Conservation (phyloP, 768 basidiomycete species). For the Boletus coccyginus region DNA sequence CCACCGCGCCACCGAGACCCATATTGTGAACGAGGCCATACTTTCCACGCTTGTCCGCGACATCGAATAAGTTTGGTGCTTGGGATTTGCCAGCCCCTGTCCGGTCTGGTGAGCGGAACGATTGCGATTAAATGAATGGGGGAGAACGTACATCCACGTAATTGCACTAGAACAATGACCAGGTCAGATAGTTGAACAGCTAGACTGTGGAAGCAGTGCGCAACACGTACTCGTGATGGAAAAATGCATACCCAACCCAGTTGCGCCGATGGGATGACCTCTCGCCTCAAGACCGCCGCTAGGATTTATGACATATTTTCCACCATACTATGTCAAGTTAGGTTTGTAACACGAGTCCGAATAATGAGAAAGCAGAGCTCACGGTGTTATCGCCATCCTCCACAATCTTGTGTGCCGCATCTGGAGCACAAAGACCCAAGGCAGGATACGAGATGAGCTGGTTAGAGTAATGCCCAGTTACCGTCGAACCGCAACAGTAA, state of each 20-base stretch:
- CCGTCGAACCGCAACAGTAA: neutral
- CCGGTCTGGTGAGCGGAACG: neutral
- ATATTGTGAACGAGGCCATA: slow-evolving; percentile 79
- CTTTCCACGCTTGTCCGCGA: slow-evolving; percentile 62
- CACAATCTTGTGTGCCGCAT: slow-evolving; percentile 68
- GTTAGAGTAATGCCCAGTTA: no score
- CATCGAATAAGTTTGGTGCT: slow-evolving; percentile 62
- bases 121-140: no score
- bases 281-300: slow-evolving; percentile 85
- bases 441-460: slow-evolving; percentile 80
- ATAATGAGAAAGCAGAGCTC: slow-evolving; percentile 16
- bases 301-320: slow-evolving; percentile 79
- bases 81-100: slow-evolving; percentile 80
- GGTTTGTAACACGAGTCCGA: neutral
- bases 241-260: slow-evolving; percentile 79
- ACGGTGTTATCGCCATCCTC: slow-evolving; percentile 78
- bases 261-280: slow-evolving; percentile 79
- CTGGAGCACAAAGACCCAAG: slow-evolving; percentile 60
- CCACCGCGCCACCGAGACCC: slow-evolving; percentile 77
- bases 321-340: slow-evolving; percentile 55
- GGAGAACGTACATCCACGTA: slow-evolving; percentile 53
- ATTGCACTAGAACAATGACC: slow-evolving; percentile 54
- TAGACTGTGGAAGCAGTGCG: neutral
- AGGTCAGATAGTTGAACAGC: neutral
- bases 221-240: slow-evolving; percentile 66